These are phyloP conservation scores for Clavispora fructus DNA, from an alignment of 805 yeast genomes.

Conservation along the genomic window DNA sequence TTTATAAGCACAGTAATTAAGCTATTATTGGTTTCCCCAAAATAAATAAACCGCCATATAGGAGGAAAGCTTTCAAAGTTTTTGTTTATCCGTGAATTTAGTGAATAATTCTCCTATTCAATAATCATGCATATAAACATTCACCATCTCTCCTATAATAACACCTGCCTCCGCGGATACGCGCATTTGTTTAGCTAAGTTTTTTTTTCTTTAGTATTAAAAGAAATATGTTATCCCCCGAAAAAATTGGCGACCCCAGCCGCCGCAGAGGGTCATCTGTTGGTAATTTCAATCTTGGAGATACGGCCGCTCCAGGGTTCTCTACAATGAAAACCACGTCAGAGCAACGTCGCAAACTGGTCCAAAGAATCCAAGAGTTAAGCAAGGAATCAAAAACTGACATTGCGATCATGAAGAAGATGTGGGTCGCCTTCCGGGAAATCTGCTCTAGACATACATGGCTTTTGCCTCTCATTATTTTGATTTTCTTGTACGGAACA, in stretches of 20 bases:
- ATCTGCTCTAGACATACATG: conserved; percentile 60
- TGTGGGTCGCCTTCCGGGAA: conserved; percentile 56
- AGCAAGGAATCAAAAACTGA: conserved; percentile 32
- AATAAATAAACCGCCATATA: too few relatives aligned
- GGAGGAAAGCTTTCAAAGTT: too few relatives aligned
- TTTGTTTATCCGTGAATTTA: background rate
- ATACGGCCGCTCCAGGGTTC: conserved; percentile 59
- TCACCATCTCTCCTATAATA: background rate
- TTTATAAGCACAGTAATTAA: too few relatives aligned
- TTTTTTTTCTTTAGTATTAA: background rate
- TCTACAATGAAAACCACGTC: conserved; percentile 57
- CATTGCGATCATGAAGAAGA: conserved; percentile 49
- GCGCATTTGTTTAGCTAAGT: background rate
- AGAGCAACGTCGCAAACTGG: conserved; percentile 30
- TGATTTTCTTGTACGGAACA: conserved; percentile 35
- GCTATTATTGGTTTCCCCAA: too few relatives aligned
- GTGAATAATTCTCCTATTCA: background rate
- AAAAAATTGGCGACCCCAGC: conserved; percentile 1
- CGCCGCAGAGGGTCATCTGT: conserved; percentile 62
- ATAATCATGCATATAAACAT: background rate
- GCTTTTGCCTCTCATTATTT: conserved; percentile 57
- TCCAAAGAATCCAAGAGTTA: conserved; percentile 28
- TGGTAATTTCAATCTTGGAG: conserved; percentile 73
- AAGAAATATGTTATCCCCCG: conserved; percentile 8
- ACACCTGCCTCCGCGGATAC: background rate